Percentiles rank a stretch among this genome's conserved stretches.
phyloP scores from a whole-genome alignment of 2,329 filamentous ascomycete species.

The Sporothrix variecibatus region DNA sequence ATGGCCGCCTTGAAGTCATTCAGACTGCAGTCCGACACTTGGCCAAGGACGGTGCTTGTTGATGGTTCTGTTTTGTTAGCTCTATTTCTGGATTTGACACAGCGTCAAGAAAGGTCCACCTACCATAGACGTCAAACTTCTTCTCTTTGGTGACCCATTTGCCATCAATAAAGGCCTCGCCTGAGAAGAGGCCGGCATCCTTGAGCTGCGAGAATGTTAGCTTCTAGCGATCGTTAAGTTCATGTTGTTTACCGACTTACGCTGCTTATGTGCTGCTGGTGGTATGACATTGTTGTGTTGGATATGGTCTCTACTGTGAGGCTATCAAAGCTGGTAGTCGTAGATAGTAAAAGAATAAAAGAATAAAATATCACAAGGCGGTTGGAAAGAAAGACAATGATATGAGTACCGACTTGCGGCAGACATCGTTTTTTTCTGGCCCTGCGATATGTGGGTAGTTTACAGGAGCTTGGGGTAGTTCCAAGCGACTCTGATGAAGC shows the following conservation, averaged over 20 bases:
- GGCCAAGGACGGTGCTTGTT: neutral
- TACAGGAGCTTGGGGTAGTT: neutral
- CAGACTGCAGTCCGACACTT: neutral
- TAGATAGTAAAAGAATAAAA: neutral
- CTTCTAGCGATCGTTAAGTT: neutral
- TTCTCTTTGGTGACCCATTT: conserved; percentile 25
- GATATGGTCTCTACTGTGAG: neutral
- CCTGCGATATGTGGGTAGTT: too few species aligned
- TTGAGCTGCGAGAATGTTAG: conserved; percentile 22
- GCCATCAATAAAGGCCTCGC: conserved; percentile 26
- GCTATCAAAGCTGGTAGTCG: too few species aligned
- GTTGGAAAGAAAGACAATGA: neutral
- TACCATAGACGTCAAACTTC: conserved; percentile 27
- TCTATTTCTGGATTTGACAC: too few species aligned
- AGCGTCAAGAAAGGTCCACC: too few species aligned
- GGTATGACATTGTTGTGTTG: neutral
- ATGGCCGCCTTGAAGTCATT: neutral
- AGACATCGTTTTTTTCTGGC: neutral
- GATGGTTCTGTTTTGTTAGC: neutral
- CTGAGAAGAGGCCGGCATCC: conserved; percentile 22
- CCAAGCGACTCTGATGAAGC: neutral
- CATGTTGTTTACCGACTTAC: neutral
- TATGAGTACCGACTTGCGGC: neutral
- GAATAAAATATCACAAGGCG: neutral
- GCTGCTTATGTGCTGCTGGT: neutral